These are phyloP conservation scores for Venturia pyrina DNA, from an alignment of 2,329 filamentous ascomycete genomes.

Conservation along the genomic window DNA sequence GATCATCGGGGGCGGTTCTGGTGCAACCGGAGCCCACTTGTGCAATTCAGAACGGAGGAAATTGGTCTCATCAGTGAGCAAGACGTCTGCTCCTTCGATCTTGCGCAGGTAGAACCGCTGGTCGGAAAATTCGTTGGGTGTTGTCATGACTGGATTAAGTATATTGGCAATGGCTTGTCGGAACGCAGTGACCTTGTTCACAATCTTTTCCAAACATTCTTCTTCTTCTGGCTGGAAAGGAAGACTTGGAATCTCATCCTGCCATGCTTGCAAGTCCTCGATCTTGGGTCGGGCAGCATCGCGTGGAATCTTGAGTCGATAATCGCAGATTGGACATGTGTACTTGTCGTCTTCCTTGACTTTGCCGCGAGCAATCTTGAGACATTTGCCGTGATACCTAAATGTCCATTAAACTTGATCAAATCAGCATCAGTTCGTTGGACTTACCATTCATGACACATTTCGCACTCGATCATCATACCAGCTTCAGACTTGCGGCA, in stretches of 20 bases:
- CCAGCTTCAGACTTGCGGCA: slow-evolving; percentile 87
- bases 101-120: slow-evolving; percentile 94
- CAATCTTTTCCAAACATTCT: slow-evolving; percentile 72
- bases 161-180: slow-evolving; percentile 70
- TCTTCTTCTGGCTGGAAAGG: slow-evolving; percentile 97
- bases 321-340: slow-evolving; percentile 96
- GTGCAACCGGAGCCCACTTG: slow-evolving; percentile 86
- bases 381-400: slow-evolving; percentile 94
- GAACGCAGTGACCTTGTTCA: slow-evolving; percentile 75
- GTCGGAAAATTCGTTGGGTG: slow-evolving; percentile 75
- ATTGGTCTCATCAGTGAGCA: slow-evolving; percentile 89
- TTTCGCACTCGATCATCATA: slow-evolving; percentile 99
- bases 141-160: slow-evolving; percentile 72
- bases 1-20: slow-evolving; percentile 72
- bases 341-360: slow-evolving; percentile 98
- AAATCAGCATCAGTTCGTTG: not conserved
- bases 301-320: slow-evolving; percentile 90
- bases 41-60: slow-evolving; percentile 94
- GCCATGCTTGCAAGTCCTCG: slow-evolving; percentile 76
- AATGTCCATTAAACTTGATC: not conserved
- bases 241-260: slow-evolving; percentile 67
- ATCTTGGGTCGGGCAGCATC: slow-evolving; percentile 92
- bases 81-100: slow-evolving; percentile 90
- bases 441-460: slow-evolving; percentile 91
- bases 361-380: slow-evolving; percentile 95